phyloP scores from a whole-genome alignment of 192 early-diverging fungal genomes.

The Coemansia sp. region DNA sequence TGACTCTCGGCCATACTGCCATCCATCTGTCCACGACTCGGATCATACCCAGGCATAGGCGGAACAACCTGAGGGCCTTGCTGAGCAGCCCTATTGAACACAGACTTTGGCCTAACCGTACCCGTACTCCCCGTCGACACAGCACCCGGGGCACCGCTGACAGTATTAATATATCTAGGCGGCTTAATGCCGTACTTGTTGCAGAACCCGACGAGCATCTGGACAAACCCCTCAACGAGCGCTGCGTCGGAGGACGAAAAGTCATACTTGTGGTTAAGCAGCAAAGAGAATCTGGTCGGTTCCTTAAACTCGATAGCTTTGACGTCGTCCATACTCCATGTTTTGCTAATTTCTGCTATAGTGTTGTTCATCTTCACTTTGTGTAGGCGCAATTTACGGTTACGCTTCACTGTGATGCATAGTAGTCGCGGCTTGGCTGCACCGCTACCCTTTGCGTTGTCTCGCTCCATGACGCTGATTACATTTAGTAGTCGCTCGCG shows the following conservation, averaged over 20 bases:
- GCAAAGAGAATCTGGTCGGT: slow-evolving; percentile 52
- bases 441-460: slow-evolving; percentile 42
- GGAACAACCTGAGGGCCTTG: slow-evolving; percentile 20
- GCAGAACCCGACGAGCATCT: slow-evolving; percentile 53
- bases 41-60: slow-evolving; percentile 31
- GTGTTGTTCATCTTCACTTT: slow-evolving; percentile 55
- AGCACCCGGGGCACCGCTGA: slow-evolving; percentile 17
- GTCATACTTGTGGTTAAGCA: slow-evolving; percentile 51
- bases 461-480: slow-evolving; percentile 53
- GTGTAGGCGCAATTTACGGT: slow-evolving; percentile 53
- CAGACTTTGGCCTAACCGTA: slow-evolving; percentile 33
- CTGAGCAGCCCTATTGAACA: slow-evolving; percentile 20
- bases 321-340: slow-evolving; percentile 51
- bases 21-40: slow-evolving; percentile 17
- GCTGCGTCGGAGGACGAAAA: slow-evolving; percentile 46
- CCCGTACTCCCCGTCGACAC: slow-evolving; percentile 31
- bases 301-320: slow-evolving; percentile 55
- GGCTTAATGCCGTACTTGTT: slow-evolving; percentile 51
- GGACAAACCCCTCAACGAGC: slow-evolving; percentile 49
- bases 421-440: slow-evolving; percentile 49
- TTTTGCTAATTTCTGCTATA: slow-evolving; percentile 47
- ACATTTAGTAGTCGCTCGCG: slow-evolving; percentile 53
- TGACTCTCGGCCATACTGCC: slow-evolving; percentile 11
- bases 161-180: slow-evolving; percentile 48
- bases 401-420: slow-evolving; percentile 55